Evolutionary conservation across 176 grass and related monocot species (phyloP).

Genomic region (Lolium rigidum): DNA sequence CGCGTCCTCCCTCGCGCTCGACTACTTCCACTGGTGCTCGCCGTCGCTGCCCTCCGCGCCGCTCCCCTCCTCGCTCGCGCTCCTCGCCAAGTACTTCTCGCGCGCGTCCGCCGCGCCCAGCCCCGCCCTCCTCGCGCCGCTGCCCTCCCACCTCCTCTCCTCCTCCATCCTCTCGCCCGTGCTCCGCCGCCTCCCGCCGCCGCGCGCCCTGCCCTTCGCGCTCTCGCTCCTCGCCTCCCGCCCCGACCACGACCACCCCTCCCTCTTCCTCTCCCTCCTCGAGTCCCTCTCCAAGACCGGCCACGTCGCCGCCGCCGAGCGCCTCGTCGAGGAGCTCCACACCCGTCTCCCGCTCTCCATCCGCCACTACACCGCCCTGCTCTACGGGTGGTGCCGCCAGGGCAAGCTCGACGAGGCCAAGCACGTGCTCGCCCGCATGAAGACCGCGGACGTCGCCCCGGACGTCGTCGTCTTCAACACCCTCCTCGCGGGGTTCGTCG

Average conservation of each 20-base stretch:
- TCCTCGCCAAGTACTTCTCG: constrained; percentile 66
- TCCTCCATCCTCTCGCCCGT: constrained; percentile 59
- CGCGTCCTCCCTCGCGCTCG: constrained; percentile 63
- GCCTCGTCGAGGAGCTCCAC: constrained; percentile 82
- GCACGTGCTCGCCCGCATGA: constrained; percentile 84
- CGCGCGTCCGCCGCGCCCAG: constrained; percentile 53
- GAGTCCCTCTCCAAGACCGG: constrained; percentile 69
- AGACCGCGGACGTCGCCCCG: constrained; percentile 63
- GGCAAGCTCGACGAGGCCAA: constrained; percentile 94
- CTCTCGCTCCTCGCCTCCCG: constrained; percentile 58
- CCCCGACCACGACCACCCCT: constrained; percentile 51
- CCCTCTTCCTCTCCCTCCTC: constrained; percentile 60
- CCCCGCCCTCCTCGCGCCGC: constrained; percentile 60
- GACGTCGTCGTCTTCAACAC: constrained; percentile 92
- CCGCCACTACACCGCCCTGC: constrained; percentile 83
- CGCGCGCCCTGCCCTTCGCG: constrained; percentile 54
- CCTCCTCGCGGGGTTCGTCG: constrained; percentile 78
- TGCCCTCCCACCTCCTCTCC: constrained; percentile 53
- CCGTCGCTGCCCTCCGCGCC: constrained; percentile 57
- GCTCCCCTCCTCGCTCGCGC: constrained; percentile 56
- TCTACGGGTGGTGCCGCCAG: constrained; percentile 92
- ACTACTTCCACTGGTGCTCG: constrained; percentile 77
- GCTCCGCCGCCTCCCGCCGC: constrained; percentile 58
- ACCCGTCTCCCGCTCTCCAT: constrained; percentile 57
- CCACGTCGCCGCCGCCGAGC: constrained; percentile 65